Evolutionary conservation across 1,139 yeast genomes (phyloP), one percentile per base, ranked within the genome.

Genomic region (Yamadazyma mexicana): DNA sequence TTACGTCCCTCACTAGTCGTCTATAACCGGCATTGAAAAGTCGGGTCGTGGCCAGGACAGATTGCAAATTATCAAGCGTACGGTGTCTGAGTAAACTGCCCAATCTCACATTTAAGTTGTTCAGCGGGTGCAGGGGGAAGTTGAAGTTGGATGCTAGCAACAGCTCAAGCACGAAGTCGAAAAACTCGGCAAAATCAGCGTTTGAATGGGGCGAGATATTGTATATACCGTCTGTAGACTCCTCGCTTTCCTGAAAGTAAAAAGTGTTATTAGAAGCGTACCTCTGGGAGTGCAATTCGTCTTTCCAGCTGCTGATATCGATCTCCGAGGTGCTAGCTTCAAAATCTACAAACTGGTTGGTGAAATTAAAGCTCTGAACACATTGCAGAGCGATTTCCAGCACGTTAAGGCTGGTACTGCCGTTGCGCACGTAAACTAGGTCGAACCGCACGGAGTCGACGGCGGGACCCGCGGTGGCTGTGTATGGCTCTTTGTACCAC

Each of bases 101-200:
- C 5, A 32, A 12, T 24, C 35, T 32, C 29, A 32, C 10, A 15
- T 32, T 32, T n/a, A 32, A 10, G 17, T 23, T 32, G 23, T 3
- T 14, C 15, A 11, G 26, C 5, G 35, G 35, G 7, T 32, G 29
- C 15, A 20, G 17, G n/a, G 29, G 17, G 9, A 26, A 12, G 16
- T 10, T 10, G 29, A 26, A 10, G 5, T 12, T 10, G 4, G 5
- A 5, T n/a, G n/a, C n/a, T 12, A 26, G 16, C 10, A 12, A 15
- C 17, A 5, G 4, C 17, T 26, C 29, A 9, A 15, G 17, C 9
- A 26, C 17, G 17, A 12, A 10, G 29, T 15, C 14, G 17, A 9
- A 26, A 15, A 26, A 26, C 7, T 15, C 29, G 16, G 6, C 14
- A 17, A 12, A 10, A 15, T 26, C 14, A 17, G 29, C 6, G 9